Evolutionary conservation across 306 rosid species (phyloP).

Genomic region (Castanospermum australe): DNA sequence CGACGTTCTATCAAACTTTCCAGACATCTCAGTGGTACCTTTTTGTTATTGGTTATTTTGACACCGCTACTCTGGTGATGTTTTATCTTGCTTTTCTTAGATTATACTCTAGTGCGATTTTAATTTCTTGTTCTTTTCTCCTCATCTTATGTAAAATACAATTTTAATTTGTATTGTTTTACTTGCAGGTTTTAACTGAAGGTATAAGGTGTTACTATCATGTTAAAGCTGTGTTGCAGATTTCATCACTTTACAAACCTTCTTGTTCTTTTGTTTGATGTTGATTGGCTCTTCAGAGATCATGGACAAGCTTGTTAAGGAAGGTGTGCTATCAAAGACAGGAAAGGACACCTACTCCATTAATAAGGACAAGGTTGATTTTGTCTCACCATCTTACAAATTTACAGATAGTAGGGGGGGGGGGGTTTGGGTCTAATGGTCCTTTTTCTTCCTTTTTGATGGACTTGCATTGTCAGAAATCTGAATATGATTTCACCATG

Average conservation of each 20-base stretch:
- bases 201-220: constrained; percentile 44
- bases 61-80: not conserved
- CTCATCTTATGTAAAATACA: constrained; percentile 2
- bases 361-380: constrained; percentile 63
- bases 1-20: constrained; percentile 80
- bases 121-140: not conserved
- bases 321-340: constrained; percentile 60
- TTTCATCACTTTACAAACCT: constrained; percentile 7
- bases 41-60: constrained; percentile 5
- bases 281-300: constrained; percentile 57
- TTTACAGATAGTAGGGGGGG: no score
- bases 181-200: constrained; percentile 74
- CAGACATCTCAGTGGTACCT: constrained; percentile 85
- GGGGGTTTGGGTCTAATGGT: constrained; percentile 1
- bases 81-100: constrained; percentile 7
- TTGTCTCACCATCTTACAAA: not conserved
- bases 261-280: constrained; percentile 26
- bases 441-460: not conserved
- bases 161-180: constrained; percentile 29
- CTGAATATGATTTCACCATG: constrained; percentile 58
- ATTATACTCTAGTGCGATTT: constrained; percentile 5
- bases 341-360: constrained; percentile 65
- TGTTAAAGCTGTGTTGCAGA: constrained; percentile 10
- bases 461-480: constrained; percentile 44
- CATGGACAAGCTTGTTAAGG: constrained; percentile 66